Conservation (phyloP, 495 filamentous ascomycete genomes). For the Amniculicola lignicola region DNA sequence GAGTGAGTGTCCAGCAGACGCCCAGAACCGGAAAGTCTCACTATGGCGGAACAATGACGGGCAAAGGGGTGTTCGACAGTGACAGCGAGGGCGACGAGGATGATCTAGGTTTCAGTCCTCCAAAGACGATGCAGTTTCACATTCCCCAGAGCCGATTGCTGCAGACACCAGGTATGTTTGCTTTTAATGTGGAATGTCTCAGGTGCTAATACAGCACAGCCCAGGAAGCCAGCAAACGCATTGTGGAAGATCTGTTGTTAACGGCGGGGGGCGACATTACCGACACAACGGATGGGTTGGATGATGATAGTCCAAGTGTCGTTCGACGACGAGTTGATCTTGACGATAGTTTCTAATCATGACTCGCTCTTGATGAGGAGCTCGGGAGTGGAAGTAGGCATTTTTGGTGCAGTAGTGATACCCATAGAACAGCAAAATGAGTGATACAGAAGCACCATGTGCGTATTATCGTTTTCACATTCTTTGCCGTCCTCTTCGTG, state of each 20-base stretch:
- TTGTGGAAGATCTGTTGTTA: constrained; percentile 84
- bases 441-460: too few species aligned
- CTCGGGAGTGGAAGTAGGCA: neutral
- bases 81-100: constrained; percentile 53
- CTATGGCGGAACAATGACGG: neutral
- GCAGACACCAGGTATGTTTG: constrained; percentile 77
- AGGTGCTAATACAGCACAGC: constrained; percentile 48
- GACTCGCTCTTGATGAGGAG: neutral
- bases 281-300: constrained; percentile 35
- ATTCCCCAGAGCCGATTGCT: constrained; percentile 81
- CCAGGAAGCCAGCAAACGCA: constrained; percentile 83
- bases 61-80: constrained; percentile 20
- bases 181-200: neutral
- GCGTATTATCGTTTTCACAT: too few species aligned
- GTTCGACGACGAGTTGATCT: constrained; percentile 44
- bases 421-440: neutral
- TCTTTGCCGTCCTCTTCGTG: too few species aligned
- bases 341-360: constrained; percentile 34
- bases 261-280: constrained; percentile 73
- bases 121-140: constrained; percentile 96
- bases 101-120: constrained; percentile 71
- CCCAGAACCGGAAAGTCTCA: constrained; percentile 40
- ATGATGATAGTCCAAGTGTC: constrained; percentile 63
- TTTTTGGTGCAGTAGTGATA: neutral
- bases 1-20: constrained; percentile 75